Percentiles rank a stretch among this genome's conserved stretches.
These are phyloP conservation scores for Nicotiana benthamiana DNA, from an alignment of 257 asterid genomes.

Conservation along the genomic window DNA sequence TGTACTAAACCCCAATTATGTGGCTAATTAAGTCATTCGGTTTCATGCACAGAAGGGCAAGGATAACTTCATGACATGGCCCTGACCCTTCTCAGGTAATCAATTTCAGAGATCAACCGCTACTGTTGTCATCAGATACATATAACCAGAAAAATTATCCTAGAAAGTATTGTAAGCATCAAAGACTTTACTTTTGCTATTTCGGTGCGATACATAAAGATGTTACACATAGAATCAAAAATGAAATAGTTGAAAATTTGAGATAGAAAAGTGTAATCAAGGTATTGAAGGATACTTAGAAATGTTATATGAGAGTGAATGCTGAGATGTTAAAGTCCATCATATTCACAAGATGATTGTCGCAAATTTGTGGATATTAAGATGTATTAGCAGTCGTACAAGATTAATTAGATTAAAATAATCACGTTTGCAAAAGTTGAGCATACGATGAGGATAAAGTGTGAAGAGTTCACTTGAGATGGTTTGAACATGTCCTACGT, in stretches of 20 bases:
- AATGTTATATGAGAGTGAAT: not conserved
- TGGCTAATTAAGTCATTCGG: not conserved
- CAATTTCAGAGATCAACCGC: not conserved
- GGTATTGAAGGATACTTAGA: not conserved
- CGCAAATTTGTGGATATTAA: not conserved
- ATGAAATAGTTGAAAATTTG: not conserved
- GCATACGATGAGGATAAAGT: too few species aligned
- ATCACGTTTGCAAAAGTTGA: too few species aligned
- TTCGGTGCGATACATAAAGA: not conserved
- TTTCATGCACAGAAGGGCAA: not conserved
- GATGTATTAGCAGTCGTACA: not conserved
- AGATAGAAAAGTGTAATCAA: not conserved
- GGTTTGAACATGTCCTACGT: not conserved
- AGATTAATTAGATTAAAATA: not conserved
- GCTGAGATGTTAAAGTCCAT: not conserved
- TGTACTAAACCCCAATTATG: not conserved
- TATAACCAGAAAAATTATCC: not conserved
- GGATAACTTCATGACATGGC: slow-evolving; percentile 2
- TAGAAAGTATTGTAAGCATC: not conserved
- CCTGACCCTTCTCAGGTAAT: not conserved
- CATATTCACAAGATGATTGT: too few species aligned
- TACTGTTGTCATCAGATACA: not conserved
- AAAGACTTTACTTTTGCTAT: not conserved
- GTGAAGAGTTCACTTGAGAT: not conserved
- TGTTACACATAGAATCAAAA: not conserved